Evolutionary conservation across 306 rosid species (phyloP).

Genomic region (Vigna radiata): DNA sequence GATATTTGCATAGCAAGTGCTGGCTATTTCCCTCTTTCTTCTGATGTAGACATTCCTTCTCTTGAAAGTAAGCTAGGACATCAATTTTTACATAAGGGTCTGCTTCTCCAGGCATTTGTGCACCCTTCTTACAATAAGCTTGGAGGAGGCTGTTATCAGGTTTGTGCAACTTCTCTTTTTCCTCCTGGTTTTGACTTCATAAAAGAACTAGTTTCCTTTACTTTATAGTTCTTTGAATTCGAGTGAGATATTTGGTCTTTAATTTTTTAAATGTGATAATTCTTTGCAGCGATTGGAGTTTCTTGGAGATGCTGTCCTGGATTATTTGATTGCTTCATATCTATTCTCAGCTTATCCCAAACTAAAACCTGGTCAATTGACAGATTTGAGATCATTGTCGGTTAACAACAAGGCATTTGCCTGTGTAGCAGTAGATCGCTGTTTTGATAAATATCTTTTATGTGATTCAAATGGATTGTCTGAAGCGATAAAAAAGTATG

Average conservation of each 20-base stretch:
- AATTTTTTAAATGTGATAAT: slow-evolving; percentile 38
- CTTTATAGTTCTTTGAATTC: slow-evolving; percentile 21
- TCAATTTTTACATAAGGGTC: slow-evolving; percentile 74
- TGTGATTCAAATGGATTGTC: slow-evolving; percentile 66
- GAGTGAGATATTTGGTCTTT: slow-evolving; percentile 13
- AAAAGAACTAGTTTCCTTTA: slow-evolving; percentile 35
- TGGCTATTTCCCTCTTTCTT: slow-evolving; percentile 64
- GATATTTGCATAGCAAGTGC: slow-evolving; percentile 65
- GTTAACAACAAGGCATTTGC: slow-evolving; percentile 93
- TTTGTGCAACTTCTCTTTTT: slow-evolving; percentile 42
- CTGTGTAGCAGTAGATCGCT: slow-evolving; percentile 70
- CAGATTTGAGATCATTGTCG: slow-evolving; percentile 84
- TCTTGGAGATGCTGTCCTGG: slow-evolving; percentile 98
- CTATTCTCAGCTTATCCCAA: slow-evolving; percentile 89
- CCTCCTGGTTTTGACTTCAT: slow-evolving; percentile 15
- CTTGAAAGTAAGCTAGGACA: slow-evolving; percentile 70
- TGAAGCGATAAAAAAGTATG: slow-evolving; percentile 67
- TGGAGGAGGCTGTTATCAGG: slow-evolving; percentile 99
- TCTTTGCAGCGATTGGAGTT: slow-evolving; percentile 88
- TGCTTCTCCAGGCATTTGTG: slow-evolving; percentile 87
- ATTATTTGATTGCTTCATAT: slow-evolving; percentile 88
- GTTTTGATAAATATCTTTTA: slow-evolving; percentile 72
- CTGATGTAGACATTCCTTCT: slow-evolving; percentile 56
- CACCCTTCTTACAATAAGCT: slow-evolving; percentile 91
- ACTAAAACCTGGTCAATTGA: slow-evolving; percentile 92